Percentiles rank a stretch among this genome's conserved stretches.
These are phyloP conservation scores for Xylaria sp. DNA, from an alignment of 2,329 filamentous ascomycete genomes.

Conservation along the genomic window DNA sequence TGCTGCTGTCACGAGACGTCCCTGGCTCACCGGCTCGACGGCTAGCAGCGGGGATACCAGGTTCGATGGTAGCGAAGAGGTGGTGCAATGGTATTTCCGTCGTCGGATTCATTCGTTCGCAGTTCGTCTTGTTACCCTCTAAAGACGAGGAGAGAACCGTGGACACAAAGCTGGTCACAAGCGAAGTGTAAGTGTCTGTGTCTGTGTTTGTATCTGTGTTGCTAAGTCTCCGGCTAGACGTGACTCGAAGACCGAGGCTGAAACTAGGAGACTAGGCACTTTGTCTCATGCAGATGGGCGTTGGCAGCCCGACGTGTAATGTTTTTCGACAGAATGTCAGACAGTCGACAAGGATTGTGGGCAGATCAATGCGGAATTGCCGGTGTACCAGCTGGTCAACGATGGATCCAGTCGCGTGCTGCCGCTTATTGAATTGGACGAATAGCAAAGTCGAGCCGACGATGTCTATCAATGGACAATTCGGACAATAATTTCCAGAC, in stretches of 20 bases:
- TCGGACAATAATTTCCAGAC: neutral
- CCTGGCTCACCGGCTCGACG: slow-evolving; percentile 14
- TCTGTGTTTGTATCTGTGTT: neutral
- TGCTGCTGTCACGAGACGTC: slow-evolving; percentile 2
- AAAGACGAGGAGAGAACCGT: neutral
- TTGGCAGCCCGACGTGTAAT: slow-evolving; percentile 5
- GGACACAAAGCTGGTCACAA: neutral
- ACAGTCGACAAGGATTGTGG: slow-evolving; percentile 32
- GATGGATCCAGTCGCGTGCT: slow-evolving; percentile 28
- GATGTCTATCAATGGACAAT: neutral
- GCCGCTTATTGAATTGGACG: slow-evolving; percentile 4
- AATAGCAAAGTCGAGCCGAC: neutral
- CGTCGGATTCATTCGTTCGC: slow-evolving; percentile 5
- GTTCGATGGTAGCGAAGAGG: neutral
- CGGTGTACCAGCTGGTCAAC: slow-evolving; percentile 25
- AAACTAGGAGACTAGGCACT: neutral
- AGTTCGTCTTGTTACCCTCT: slow-evolving; percentile 9
- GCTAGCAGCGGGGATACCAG: slow-evolving; percentile 16
- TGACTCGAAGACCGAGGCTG: neutral
- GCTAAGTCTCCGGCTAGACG: slow-evolving; percentile 5
- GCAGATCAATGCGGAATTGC: slow-evolving; percentile 31
- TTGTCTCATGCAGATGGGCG: slow-evolving; percentile 2
- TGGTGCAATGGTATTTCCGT: neutral
- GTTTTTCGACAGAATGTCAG: slow-evolving; percentile 16
- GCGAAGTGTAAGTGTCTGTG: neutral